These are phyloP conservation scores for Sclerotinia borealis DNA, from an alignment of 2,329 filamentous ascomycete genomes.

Conservation along the genomic window DNA sequence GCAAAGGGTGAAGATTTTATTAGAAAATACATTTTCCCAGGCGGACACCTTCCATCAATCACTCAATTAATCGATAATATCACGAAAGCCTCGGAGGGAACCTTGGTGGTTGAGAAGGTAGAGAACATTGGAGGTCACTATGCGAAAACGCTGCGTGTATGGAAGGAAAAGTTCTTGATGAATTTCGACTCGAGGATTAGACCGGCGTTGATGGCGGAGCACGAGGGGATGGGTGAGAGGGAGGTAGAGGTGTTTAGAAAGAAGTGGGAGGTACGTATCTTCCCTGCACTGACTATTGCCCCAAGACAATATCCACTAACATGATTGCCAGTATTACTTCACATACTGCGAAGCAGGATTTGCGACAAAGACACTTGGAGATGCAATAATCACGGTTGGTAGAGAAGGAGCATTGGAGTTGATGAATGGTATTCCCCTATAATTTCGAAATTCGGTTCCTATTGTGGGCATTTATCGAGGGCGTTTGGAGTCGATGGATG, in stretches of 20 bases:
- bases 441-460: conserved; percentile 18
- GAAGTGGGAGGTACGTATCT: conserved; percentile 58
- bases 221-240: conserved; percentile 52
- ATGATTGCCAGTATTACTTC: conserved; percentile 58
- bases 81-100: conserved; percentile 51
- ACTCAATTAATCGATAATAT: conserved; percentile 53
- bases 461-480: background rate
- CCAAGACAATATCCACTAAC: conserved; percentile 12
- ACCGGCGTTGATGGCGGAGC: conserved; percentile 52
- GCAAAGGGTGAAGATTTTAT: conserved; percentile 67
- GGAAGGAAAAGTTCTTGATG: conserved; percentile 59
- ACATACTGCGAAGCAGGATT: conserved; percentile 71
- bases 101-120: conserved; percentile 59
- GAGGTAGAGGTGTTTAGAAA: conserved; percentile 61
- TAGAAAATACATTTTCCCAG: conserved; percentile 71
- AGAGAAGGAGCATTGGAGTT: conserved; percentile 48
- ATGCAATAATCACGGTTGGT: conserved; percentile 65
- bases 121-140: conserved; percentile 73
- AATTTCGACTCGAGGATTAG: conserved; percentile 57
- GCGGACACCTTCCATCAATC: conserved; percentile 58
- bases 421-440: conserved; percentile 65
- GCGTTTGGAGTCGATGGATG: background rate
- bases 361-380: conserved; percentile 63
- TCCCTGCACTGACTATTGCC: background rate
- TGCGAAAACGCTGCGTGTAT: conserved; percentile 60